These are phyloP conservation scores for Dillenia suffruticosa DNA, from an alignment of 164 flowering plant genomes.

Conservation along the genomic window DNA sequence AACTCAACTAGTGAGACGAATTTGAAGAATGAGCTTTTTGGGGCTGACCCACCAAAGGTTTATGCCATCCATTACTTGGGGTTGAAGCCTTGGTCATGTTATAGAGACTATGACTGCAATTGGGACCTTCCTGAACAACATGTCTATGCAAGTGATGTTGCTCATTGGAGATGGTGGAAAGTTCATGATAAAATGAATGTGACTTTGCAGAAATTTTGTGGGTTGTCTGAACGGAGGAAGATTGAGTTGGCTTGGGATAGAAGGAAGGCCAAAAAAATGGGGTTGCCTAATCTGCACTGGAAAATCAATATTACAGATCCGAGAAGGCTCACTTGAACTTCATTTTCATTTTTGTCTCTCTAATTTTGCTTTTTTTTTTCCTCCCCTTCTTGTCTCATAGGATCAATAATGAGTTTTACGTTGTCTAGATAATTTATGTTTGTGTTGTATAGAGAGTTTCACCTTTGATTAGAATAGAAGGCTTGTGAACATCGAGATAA, in stretches of 20 bases:
- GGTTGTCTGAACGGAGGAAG: slow-evolving; percentile 42
- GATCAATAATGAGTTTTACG: too few species aligned
- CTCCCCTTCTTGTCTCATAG: too few species aligned
- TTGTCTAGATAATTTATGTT: too few species aligned
- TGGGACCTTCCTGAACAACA: slow-evolving; percentile 60
- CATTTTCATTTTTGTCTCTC: too few species aligned
- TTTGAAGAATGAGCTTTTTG: slow-evolving; percentile 70
- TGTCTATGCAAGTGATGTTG: slow-evolving; percentile 87
- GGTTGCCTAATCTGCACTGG: slow-evolving; percentile 58
- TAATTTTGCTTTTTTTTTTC: too few species aligned
- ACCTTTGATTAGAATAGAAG: too few species aligned
- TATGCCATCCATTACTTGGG: slow-evolving; percentile 85
- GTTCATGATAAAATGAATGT: slow-evolving; percentile 68
- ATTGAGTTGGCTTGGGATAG: slow-evolving; percentile 64
- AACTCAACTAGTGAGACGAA: slow-evolving; percentile 48
- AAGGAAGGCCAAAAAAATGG: slow-evolving; percentile 39
- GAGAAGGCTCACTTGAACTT: slow-evolving; percentile 35
- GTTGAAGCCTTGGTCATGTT: slow-evolving; percentile 92
- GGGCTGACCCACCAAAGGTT: slow-evolving; percentile 70
- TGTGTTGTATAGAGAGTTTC: too few species aligned
- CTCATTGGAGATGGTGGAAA: slow-evolving; percentile 85
- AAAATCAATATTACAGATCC: slow-evolving; percentile 74
- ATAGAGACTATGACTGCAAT: slow-evolving; percentile 93
- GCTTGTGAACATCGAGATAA: too few species aligned
- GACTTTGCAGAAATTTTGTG: slow-evolving; percentile 52